Percentiles rank a stretch among this genome's conserved stretches.
Evolutionary conservation across 441 rosid species (phyloP).

Genomic region (Corymbia calophylla): DNA sequence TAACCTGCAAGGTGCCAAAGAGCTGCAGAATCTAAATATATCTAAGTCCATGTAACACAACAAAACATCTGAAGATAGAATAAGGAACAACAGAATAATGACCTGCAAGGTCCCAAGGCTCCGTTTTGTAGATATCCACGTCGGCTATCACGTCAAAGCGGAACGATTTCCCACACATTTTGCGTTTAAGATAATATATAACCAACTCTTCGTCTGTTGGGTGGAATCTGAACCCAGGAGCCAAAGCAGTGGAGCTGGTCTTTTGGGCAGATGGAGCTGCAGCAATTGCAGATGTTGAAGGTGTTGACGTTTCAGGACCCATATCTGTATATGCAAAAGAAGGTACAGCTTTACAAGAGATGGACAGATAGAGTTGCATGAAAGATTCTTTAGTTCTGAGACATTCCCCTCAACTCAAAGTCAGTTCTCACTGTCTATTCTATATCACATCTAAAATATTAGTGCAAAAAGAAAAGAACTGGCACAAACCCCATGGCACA

Average conservation of each 20-base stretch:
- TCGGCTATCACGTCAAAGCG: slow-evolving; percentile 69
- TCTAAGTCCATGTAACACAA: neutral
- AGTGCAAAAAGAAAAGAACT: neutral
- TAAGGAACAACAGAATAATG: neutral
- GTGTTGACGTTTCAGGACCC: neutral
- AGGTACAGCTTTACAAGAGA: neutral
- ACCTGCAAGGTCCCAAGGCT: slow-evolving; percentile 92
- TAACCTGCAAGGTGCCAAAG: neutral
- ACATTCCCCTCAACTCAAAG: neutral
- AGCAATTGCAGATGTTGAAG: neutral
- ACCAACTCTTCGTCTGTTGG: slow-evolving; percentile 85
- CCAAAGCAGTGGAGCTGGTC: slow-evolving; percentile 40
- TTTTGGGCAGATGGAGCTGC: neutral
- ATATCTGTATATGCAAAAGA: neutral
- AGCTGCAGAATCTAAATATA: neutral
- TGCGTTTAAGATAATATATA: slow-evolving; percentile 75
- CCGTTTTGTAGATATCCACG: slow-evolving; percentile 83
- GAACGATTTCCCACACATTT: slow-evolving; percentile 56
- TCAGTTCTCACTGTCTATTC: neutral
- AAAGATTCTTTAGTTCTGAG: neutral
- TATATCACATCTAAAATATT: neutral
- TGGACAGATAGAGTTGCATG: neutral
- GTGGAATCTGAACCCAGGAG: slow-evolving; percentile 91
- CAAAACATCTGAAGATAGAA: neutral
- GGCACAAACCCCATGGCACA: neutral